These are phyloP conservation scores for Sungouiella thailandica DNA, from an alignment of 805 yeast species.

Conservation along the genomic window DNA sequence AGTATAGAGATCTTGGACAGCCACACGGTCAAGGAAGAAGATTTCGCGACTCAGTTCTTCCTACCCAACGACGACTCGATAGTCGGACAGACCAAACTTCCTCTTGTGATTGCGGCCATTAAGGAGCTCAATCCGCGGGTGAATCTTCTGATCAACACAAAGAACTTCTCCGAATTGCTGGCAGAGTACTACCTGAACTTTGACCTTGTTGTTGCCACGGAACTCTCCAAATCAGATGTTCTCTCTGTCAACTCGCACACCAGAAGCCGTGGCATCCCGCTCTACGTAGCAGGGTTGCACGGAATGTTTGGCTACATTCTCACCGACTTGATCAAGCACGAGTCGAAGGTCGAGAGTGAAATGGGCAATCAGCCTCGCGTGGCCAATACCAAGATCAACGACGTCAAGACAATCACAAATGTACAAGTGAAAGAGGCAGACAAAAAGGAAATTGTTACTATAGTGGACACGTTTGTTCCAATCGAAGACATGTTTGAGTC, in stretches of 20 bases:
- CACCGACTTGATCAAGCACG: conserved; percentile 68
- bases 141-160: conserved; percentile 41
- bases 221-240: conserved; percentile 42
- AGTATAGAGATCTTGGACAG: conserved; percentile 65
- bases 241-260: conserved; percentile 48
- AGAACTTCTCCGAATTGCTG: conserved; percentile 12
- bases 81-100: conserved; percentile 53
- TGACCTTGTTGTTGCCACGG: conserved; percentile 74
- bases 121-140: conserved; percentile 81
- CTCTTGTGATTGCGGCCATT: conserved; percentile 51
- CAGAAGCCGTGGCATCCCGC: conserved; percentile 53
- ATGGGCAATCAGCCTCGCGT: conserved; percentile 39
- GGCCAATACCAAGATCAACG: conserved; percentile 48
- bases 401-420: conserved; percentile 27
- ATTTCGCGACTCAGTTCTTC: conserved; percentile 73
- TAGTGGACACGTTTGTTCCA: conserved; percentile 34
- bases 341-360: conserved; percentile 48
- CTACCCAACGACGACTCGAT: conserved; percentile 47
- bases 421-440: conserved; percentile 28
- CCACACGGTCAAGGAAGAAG: conserved; percentile 50
- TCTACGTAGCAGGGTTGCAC: conserved; percentile 63
- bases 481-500: conserved; percentile 30
- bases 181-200: conserved; percentile 46
- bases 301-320: conserved; percentile 84
- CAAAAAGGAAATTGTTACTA: conserved; percentile 40